Evolutionary conservation across 495 filamentous ascomycete species (phyloP).

Genomic region (Penicillium atrosanguineum): DNA sequence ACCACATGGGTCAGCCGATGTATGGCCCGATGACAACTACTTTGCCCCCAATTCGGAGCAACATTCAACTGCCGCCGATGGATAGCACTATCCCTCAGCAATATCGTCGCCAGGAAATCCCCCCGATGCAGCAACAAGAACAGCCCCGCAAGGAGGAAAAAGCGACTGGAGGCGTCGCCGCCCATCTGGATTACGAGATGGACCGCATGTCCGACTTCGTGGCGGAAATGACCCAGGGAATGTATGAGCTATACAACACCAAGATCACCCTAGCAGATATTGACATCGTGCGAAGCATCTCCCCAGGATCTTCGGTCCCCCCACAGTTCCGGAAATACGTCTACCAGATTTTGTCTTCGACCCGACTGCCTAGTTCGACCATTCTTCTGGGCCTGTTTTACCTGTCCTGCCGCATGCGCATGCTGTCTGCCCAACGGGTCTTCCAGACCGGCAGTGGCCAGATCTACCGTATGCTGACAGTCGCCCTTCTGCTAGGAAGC

Average conservation of each 20-base stretch:
- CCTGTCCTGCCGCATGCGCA: conserved; percentile 75
- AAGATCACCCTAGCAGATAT: conserved; percentile 65
- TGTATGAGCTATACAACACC: conserved; percentile 66
- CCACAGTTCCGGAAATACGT: conserved; percentile 93
- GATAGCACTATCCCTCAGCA: conserved; percentile 41
- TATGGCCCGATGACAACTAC: conserved; percentile 37
- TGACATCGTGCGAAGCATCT: conserved; percentile 75
- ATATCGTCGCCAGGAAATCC: conserved; percentile 43
- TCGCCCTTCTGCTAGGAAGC: conserved; percentile 84
- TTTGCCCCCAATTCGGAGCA: conserved; percentile 43
- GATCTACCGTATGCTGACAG: conserved; percentile 88
- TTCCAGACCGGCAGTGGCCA: conserved; percentile 64
- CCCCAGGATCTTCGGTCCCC: conserved; percentile 63
- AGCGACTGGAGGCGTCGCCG: conserved; percentile 82
- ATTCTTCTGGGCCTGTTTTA: conserved; percentile 93
- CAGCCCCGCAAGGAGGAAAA: conserved; percentile 52
- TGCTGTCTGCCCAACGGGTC: conserved; percentile 58
- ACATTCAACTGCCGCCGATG: conserved; percentile 45
- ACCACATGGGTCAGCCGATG: conserved; percentile 32
- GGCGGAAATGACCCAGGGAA: conserved; percentile 82
- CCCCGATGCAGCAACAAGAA: conserved; percentile 34
- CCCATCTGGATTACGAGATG: conserved; percentile 97
- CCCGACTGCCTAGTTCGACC: conserved; percentile 89
- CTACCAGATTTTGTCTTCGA: conserved; percentile 88
- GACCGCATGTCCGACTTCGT: conserved; percentile 98